These are phyloP conservation scores for Phytopythium chamaehyphon DNA, from an alignment of 352 stramenopile genomes.

Conservation along the genomic window DNA sequence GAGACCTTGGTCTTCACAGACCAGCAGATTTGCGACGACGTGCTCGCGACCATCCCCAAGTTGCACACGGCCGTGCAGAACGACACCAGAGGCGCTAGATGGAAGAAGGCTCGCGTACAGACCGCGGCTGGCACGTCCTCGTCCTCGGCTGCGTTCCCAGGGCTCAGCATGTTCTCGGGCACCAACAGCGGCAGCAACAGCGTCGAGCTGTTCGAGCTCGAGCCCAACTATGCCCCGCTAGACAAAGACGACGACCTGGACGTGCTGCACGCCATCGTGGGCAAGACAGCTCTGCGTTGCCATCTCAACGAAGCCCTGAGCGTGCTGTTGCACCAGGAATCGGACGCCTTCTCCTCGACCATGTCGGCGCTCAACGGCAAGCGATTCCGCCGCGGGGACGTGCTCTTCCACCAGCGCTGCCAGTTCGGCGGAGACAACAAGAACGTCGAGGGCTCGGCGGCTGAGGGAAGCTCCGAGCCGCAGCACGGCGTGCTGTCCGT, in stretches of 20 bases:
- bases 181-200: constrained; percentile 19
- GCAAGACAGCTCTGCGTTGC: constrained; percentile 46
- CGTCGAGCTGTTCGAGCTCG: constrained; percentile 45
- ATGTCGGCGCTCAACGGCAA: constrained; percentile 48
- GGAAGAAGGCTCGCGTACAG: constrained; percentile 19
- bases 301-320: constrained; percentile 66
- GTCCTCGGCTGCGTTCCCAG: not conserved
- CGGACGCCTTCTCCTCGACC: constrained; percentile 35
- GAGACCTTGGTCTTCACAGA: constrained; percentile 41
- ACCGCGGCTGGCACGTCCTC: not conserved
- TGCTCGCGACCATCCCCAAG: constrained; percentile 57
- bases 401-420: constrained; percentile 43
- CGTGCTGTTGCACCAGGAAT: constrained; percentile 42
- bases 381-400: constrained; percentile 40
- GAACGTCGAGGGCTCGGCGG: constrained; percentile 4
- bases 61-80: constrained; percentile 33
- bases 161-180: constrained; percentile 4
- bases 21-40: constrained; percentile 54
- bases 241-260: constrained; percentile 31
- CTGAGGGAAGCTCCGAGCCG: not conserved
- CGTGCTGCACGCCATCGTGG: constrained; percentile 42
- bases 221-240: constrained; percentile 19
- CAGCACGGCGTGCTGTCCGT: constrained; percentile 30
- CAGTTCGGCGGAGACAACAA: constrained; percentile 17
- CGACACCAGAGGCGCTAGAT: constrained; percentile 27